These are phyloP conservation scores for Malania oleifera DNA, from an alignment of 164 flowering plant species.

Conservation along the genomic window DNA sequence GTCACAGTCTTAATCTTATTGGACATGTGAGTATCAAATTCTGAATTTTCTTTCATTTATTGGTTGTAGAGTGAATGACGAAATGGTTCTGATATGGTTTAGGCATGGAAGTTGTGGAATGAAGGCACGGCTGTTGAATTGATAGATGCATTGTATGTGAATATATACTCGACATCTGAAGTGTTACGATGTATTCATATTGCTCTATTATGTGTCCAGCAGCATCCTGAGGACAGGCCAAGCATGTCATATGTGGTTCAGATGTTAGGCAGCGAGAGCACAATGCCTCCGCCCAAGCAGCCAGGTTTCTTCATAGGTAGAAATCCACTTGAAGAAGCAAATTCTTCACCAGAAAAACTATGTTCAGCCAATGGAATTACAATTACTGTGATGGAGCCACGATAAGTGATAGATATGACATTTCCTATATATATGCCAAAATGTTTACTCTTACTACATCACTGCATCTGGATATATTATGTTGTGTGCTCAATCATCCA, in stretches of 20 bases:
- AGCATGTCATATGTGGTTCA: slow-evolving; percentile 8
- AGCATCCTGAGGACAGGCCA: slow-evolving; percentile 1
- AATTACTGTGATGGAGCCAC: too few species aligned
- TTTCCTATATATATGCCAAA: too few species aligned
- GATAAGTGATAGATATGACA: too few species aligned
- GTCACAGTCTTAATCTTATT: slow-evolving; percentile 19
- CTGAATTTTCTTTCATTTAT: neutral
- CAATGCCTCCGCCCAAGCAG: slow-evolving; percentile 5
- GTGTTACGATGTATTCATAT: slow-evolving; percentile 7
- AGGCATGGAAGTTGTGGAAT: slow-evolving; percentile 35
- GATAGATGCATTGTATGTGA: slow-evolving; percentile 11
- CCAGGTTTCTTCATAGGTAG: slow-evolving; percentile 6
- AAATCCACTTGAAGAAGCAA: neutral
- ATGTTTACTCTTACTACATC: too few species aligned
- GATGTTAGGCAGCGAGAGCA: slow-evolving; percentile 4
- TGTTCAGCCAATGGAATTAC: too few species aligned
- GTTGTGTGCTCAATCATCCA: too few species aligned
- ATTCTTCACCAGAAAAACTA: neutral
- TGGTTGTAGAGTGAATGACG: too few species aligned
- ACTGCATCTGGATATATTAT: too few species aligned
- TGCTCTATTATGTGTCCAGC: slow-evolving; percentile 3
- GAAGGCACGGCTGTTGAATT: slow-evolving; percentile 23
- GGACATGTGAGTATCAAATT: slow-evolving; percentile 24
- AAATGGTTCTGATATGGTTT: too few species aligned
- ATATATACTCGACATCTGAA: too few species aligned